These are phyloP conservation scores for Trichoderma brevicompactum DNA, from an alignment of 2,329 filamentous ascomycete species.

Conservation along the genomic window DNA sequence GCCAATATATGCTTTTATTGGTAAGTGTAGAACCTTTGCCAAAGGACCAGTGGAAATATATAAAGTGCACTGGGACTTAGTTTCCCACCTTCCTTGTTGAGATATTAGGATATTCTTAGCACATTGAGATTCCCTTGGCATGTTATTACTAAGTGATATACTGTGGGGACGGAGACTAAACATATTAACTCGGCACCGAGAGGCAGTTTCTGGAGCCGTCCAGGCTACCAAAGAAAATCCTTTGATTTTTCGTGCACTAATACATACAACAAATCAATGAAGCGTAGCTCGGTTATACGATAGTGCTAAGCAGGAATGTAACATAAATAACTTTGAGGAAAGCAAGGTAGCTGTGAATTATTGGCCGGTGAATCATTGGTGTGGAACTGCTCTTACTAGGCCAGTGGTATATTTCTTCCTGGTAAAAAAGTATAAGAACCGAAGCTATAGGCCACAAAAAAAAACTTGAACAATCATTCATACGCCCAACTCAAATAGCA, in stretches of 20 bases:
- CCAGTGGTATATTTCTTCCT: not conserved
- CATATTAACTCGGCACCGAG: slow-evolving; percentile 3
- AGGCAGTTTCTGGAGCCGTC: not conserved
- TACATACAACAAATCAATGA: not conserved
- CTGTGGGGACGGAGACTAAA: not conserved
- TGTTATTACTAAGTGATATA: not conserved
- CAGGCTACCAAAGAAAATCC: not conserved
- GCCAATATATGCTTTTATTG: too few species aligned
- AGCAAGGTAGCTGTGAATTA: not conserved
- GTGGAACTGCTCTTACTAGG: not conserved
- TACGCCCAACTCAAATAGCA: not conserved
- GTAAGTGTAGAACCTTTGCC: too few species aligned
- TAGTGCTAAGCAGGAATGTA: not conserved
- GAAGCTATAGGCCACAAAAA: not conserved
- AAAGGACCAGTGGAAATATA: too few species aligned
- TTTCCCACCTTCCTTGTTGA: slow-evolving; percentile 1
- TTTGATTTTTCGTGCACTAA: not conserved
- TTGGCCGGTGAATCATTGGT: not conserved
- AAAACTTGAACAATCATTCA: not conserved
- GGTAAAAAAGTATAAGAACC: slow-evolving; percentile 1
- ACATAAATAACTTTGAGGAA: not conserved
- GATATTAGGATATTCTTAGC: not conserved
- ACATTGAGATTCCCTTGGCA: not conserved
- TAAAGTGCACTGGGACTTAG: too few species aligned
- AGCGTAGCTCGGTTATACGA: not conserved